Conservation (phyloP, 2,329 filamentous ascomycete species). For the Neonectria hederae region DNA sequence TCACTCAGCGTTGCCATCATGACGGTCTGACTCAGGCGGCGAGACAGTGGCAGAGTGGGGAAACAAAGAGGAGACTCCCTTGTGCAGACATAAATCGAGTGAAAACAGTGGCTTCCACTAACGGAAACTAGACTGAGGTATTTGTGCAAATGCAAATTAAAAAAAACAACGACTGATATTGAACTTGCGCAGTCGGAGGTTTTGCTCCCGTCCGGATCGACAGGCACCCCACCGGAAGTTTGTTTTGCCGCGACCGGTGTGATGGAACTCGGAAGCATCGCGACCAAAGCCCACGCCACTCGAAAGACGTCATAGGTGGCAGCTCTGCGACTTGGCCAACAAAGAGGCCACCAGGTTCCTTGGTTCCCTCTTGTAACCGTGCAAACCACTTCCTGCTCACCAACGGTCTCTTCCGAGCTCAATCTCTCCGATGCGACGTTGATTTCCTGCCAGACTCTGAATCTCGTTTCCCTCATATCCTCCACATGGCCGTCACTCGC, state of each 20-base stretch:
- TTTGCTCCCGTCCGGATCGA: constrained; percentile 12
- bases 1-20: not conserved
- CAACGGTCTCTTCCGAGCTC: not conserved
- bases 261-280: not conserved
- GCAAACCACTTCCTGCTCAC: not conserved
- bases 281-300: constrained; percentile 25
- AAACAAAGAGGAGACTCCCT: too few species aligned
- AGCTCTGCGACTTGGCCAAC: constrained; percentile 21
- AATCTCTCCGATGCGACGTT: not conserved
- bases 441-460: not conserved
- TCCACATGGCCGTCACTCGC: constrained; percentile 42
- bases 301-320: constrained; percentile 41
- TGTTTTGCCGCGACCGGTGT: constrained; percentile 26
- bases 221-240: constrained; percentile 23
- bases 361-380: constrained; percentile 8
- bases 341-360: constrained; percentile 21
- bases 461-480: not conserved
- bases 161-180: not conserved
- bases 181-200: not conserved
- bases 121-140: not conserved
- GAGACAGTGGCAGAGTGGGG: not conserved
- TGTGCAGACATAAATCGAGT: not conserved
- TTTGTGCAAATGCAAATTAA: not conserved
- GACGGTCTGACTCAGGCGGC: not conserved
- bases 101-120: too few species aligned